Evolutionary conservation across 148 eudicot species (phyloP), one percentile per base, ranked within the genome.

Genomic region (Beta vulgaris): DNA sequence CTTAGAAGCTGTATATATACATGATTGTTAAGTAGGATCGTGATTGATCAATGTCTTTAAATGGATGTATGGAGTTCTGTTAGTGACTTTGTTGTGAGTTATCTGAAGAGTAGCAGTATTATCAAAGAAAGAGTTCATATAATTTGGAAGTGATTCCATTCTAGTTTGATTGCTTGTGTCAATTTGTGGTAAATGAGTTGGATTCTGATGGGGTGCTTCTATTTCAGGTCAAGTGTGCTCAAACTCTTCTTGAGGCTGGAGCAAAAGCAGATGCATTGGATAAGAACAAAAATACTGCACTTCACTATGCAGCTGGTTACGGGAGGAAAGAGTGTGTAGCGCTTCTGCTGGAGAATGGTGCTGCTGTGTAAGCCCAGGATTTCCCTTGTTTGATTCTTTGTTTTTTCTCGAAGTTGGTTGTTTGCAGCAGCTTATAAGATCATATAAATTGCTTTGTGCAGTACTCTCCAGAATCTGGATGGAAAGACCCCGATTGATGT

Each of bases 261-360:
- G 99, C 92, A 51, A 83, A 87, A 78, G 99, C 92, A 59, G 99
- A 95, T 86, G 94, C 96, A 63, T 73, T 95, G 77, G 99, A 95
- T 77, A 92, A 95, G 87, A 95, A 95, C 78, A 95, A 89, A 82
- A 95, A 95, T 80, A 95, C 97, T n/a, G 96, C 99, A 10, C 99
- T 95, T 68, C 99, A 95, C 77, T 95, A 95, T 86, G 99, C 99
- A 35, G 97, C 99, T 76, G 99, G 99, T 42, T 95, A 95, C 73
- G 99, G 99, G 72, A 90, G 96, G 78, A 95, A 95, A 78, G 99
- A 95, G 43, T 95, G 99, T 76, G 99, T 95, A 13, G 89, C 95
- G 26, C 97, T 95, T 73, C 91, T 95, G 44, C 82, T 95, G 26
- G 88, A 95, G 58, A 90, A 91, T 63, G 99, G 97, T 8, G 99